phyloP scores from a whole-genome alignment of 306 rosid species.

The Mimosa pudica region DNA sequence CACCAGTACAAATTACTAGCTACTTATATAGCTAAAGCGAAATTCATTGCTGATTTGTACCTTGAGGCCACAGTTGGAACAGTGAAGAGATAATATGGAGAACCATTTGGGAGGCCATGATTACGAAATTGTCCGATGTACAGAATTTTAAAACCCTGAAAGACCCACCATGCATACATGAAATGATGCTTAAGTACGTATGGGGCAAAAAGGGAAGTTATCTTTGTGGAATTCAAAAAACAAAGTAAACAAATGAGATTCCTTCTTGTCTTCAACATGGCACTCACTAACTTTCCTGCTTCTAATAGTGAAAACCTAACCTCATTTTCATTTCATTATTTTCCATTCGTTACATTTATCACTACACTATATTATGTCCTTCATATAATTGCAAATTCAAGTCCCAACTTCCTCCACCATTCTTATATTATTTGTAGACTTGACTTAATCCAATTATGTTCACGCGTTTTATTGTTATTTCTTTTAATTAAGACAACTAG shows the following conservation, averaged over 20 bases:
- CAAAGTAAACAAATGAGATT: conserved; percentile 8
- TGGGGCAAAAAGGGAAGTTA: conserved; percentile 36
- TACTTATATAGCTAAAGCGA: background rate
- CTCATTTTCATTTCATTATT: background rate
- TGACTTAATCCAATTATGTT: background rate
- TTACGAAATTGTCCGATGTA: conserved; percentile 10
- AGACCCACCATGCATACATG: conserved; percentile 21
- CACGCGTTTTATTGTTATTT: background rate
- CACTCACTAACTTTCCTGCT: conserved; percentile 33
- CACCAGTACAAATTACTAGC: background rate
- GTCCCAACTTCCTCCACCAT: background rate
- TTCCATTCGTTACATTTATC: background rate
- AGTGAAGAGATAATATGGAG: background rate
- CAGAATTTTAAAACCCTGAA: conserved; percentile 4
- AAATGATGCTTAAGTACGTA: conserved; percentile 2
- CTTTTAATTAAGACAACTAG: background rate
- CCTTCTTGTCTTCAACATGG: conserved; percentile 19
- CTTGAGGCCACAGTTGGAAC: background rate
- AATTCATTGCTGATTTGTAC: background rate
- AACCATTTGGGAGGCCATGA: conserved; percentile 1
- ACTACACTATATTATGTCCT: conserved; percentile 10
- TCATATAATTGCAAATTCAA: background rate
- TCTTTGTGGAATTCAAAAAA: conserved; percentile 32
- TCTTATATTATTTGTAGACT: background rate
- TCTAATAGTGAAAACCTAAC: conserved; percentile 32